Evolutionary conservation across 2,329 filamentous ascomycete species (phyloP).

Genomic region (Paraphoma sp.): DNA sequence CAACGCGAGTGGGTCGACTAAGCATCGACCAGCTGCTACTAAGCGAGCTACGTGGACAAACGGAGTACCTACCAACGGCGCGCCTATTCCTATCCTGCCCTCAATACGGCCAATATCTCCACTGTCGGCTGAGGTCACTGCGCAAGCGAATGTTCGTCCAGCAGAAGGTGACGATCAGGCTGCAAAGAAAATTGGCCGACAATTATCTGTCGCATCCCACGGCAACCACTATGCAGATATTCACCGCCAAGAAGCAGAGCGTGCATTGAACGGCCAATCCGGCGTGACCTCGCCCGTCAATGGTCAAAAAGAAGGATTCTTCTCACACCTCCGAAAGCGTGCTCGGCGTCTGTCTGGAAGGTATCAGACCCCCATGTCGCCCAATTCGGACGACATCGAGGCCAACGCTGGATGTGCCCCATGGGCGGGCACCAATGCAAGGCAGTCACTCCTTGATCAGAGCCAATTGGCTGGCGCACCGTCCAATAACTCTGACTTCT

Average conservation of each 20-base stretch:
- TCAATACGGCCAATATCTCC: conserved; percentile 95
- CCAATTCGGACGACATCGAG: conserved; percentile 84
- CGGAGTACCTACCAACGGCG: conserved; percentile 73
- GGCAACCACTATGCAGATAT: conserved; percentile 92
- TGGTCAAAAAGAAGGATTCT: conserved; percentile 93
- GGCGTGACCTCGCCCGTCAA: conserved; percentile 78
- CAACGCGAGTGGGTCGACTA: conserved; percentile 53
- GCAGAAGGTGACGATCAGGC: conserved; percentile 67
- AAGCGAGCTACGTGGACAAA: conserved; percentile 97
- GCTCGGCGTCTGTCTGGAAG: conserved; percentile 91
- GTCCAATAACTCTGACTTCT: conserved; percentile 59
- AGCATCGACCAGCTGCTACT: conserved; percentile 64
- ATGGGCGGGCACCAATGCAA: conserved; percentile 78
- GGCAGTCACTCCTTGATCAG: conserved; percentile 78
- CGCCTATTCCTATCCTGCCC: conserved; percentile 94
- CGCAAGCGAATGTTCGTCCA: conserved; percentile 76
- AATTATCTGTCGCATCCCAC: conserved; percentile 89
- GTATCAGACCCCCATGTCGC: conserved; percentile 81
- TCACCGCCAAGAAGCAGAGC: conserved; percentile 89
- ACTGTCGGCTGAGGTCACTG: conserved; percentile 91
- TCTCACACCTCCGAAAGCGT: conserved; percentile 93
- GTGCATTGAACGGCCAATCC: conserved; percentile 82
- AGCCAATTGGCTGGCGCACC: conserved; percentile 56
- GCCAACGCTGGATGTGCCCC: conserved; percentile 91
- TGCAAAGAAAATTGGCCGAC: conserved; percentile 90